These are phyloP conservation scores for Claviceps capensis DNA, from an alignment of 2,329 filamentous ascomycete genomes.

Conservation along the genomic window DNA sequence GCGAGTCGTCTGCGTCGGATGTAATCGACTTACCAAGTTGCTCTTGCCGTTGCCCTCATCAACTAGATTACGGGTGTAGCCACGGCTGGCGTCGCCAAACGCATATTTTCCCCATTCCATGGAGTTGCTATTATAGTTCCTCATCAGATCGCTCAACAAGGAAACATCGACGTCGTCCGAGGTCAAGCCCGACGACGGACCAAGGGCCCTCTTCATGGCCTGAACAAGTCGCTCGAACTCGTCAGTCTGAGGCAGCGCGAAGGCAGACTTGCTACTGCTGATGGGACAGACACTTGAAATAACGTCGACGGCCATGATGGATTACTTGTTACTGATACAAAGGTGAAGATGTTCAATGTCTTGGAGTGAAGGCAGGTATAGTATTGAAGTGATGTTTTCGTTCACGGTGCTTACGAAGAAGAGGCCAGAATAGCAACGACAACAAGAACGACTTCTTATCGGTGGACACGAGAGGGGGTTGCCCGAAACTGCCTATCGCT, in stretches of 20 bases:
- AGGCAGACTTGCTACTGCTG: conserved; percentile 10
- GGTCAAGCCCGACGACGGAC: conserved; percentile 67
- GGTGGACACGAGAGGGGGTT: conserved; percentile 3
- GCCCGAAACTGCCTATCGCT: conserved; percentile 4
- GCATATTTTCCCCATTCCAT: conserved; percentile 65
- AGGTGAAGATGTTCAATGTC: not conserved
- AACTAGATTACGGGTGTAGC: conserved; percentile 80
- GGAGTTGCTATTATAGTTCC: conserved; percentile 53
- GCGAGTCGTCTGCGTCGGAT: not conserved
- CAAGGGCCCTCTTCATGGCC: conserved; percentile 60
- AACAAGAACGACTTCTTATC: not conserved
- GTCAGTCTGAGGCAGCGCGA: conserved; percentile 19
- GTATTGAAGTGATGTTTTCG: not conserved
- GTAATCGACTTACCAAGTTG: conserved; percentile 45
- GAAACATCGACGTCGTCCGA: conserved; percentile 69
- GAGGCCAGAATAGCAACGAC: conserved; percentile 14
- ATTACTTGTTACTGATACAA: conserved; percentile 3
- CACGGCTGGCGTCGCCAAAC: conserved; percentile 52
- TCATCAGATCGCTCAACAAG: conserved; percentile 60
- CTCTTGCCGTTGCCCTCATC: conserved; percentile 76
- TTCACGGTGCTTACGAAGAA: conserved; percentile 1
- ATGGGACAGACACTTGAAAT: conserved; percentile 14
- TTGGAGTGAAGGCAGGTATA: not conserved
- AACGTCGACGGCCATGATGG: conserved; percentile 23
- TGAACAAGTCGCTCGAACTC: conserved; percentile 58